phyloP scores from a whole-genome alignment of 305 asterid genomes.

The Fraxinus floribunda region DNA sequence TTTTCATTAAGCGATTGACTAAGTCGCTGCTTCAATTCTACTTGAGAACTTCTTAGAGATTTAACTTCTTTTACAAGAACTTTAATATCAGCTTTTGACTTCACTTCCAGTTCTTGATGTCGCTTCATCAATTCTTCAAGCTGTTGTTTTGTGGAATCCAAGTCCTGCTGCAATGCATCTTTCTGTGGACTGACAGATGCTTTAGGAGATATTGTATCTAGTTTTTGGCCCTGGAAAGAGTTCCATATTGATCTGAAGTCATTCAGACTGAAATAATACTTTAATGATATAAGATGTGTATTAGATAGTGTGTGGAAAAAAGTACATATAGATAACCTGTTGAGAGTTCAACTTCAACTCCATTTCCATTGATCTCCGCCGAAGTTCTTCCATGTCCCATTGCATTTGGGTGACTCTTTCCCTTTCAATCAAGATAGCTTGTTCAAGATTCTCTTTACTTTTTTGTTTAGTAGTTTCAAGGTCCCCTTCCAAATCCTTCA shows the following conservation, averaged over 20 bases:
- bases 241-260: constrained; percentile 13
- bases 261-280: constrained; percentile 16
- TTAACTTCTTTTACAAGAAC: constrained; percentile 87
- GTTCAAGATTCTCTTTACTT: constrained; percentile 89
- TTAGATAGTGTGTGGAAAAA: not conserved
- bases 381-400: constrained; percentile 98
- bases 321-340: constrained; percentile 47
- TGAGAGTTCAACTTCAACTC: constrained; percentile 71
- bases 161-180: constrained; percentile 50
- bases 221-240: constrained; percentile 43
- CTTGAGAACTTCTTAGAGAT: constrained; percentile 75
- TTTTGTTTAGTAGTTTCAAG: constrained; percentile 82
- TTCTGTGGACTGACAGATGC: constrained; percentile 42
- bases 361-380: constrained; percentile 77
- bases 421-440: constrained; percentile 80
- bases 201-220: constrained; percentile 31
- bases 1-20: constrained; percentile 56
- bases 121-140: constrained; percentile 59
- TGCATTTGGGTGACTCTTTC: constrained; percentile 96
- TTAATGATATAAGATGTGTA: not conserved
- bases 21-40: constrained; percentile 65
- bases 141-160: constrained; percentile 57
- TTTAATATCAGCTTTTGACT: constrained; percentile 83
- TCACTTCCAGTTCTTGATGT: constrained; percentile 71
- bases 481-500: constrained; percentile 96